Percentiles rank a stretch among this genome's conserved stretches.
phyloP scores from a whole-genome alignment of 352 stramenopile species.

The Phytophthora pistaciae region DNA sequence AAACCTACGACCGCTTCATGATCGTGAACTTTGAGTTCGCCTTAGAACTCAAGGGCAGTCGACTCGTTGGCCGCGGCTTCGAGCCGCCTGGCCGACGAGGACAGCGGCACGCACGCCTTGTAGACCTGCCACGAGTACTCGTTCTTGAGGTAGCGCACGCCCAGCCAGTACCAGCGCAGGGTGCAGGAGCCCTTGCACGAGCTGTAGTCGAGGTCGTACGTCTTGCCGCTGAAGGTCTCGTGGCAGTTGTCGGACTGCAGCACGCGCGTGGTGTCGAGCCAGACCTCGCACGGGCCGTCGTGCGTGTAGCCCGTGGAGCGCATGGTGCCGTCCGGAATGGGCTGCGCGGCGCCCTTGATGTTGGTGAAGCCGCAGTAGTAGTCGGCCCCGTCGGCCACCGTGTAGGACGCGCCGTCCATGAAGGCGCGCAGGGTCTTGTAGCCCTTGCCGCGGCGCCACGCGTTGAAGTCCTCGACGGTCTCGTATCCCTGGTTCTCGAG shows the following conservation, averaged over 20 bases:
- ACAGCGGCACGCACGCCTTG: constrained; percentile 55
- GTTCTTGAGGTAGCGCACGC: constrained; percentile 56
- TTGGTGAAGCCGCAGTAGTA: constrained; percentile 53
- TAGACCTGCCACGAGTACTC: constrained; percentile 64
- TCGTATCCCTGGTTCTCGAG: constrained; percentile 57
- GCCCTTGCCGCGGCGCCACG: constrained; percentile 47
- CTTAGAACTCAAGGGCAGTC: constrained; percentile 27
- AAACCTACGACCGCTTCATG: constrained; percentile 7
- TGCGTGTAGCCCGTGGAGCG: constrained; percentile 59
- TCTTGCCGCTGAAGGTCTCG: constrained; percentile 37
- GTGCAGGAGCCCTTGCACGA: constrained; percentile 49
- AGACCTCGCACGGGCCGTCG: constrained; percentile 59
- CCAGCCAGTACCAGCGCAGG: constrained; percentile 56
- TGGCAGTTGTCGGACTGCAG: constrained; percentile 53
- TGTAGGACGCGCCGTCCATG: constrained; percentile 55
- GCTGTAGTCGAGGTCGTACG: constrained; percentile 56
- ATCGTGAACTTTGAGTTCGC: constrained; percentile 1
- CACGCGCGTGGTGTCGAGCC: constrained; percentile 53
- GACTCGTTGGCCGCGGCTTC: constrained; percentile 39
- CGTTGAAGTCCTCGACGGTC: constrained; percentile 54
- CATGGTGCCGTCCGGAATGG: constrained; percentile 45
- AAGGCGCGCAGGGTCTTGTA: constrained; percentile 60
- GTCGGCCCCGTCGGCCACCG: constrained; percentile 35
- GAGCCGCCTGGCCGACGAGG: constrained; percentile 28
- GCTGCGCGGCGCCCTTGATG: constrained; percentile 26